Evolutionary conservation across 768 basidiomycete species (phyloP).

Genomic region (Cystobasidium onofrii): DNA sequence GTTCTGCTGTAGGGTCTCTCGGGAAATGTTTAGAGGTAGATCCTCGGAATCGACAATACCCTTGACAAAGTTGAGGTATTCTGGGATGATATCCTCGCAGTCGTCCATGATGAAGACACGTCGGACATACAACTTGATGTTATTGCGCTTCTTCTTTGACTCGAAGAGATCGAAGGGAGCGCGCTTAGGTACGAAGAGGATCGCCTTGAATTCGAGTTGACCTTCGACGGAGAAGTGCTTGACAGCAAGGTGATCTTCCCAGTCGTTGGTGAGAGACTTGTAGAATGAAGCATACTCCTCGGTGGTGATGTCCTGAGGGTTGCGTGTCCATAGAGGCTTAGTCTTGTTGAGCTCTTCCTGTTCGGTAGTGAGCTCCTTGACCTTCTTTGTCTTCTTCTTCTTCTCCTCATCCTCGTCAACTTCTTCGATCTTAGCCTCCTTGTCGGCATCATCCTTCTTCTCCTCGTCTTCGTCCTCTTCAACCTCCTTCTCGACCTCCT

Average conservation of each 20-base stretch:
- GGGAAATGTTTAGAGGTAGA: conserved; percentile 98
- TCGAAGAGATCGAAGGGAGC: conserved; percentile 99
- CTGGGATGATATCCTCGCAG: conserved; percentile 97
- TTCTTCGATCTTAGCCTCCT: conserved; percentile 69
- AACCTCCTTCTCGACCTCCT: conserved; percentile 96
- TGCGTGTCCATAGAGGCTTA: conserved; percentile 99
- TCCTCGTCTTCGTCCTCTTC: conserved; percentile 59
- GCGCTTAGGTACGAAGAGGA: conserved; percentile 92
- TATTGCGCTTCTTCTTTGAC: conserved; percentile 99
- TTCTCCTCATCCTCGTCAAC: conserved; percentile 72
- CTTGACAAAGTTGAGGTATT: conserved; percentile 99
- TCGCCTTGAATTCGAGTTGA: conserved; percentile 99
- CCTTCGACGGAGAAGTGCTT: conserved; percentile 99
- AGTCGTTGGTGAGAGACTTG: conserved; percentile 99
- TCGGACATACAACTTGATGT: conserved; percentile 99
- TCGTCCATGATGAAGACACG: conserved; percentile 99
- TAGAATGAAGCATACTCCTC: conserved; percentile 97
- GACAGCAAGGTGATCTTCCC: conserved; percentile 98
- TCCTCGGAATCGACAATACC: conserved; percentile 99
- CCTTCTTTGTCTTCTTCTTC: conserved; percentile 88
- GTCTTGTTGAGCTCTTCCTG: conserved; percentile 99
- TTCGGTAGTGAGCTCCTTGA: conserved; percentile 76
- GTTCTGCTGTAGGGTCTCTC: conserved; percentile 99
- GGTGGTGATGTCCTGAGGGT: conserved; percentile 80
- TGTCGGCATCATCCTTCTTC: conserved; percentile 61